phyloP scores from a whole-genome alignment of 768 basidiomycete genomes.

The Boletus subparvulus region DNA sequence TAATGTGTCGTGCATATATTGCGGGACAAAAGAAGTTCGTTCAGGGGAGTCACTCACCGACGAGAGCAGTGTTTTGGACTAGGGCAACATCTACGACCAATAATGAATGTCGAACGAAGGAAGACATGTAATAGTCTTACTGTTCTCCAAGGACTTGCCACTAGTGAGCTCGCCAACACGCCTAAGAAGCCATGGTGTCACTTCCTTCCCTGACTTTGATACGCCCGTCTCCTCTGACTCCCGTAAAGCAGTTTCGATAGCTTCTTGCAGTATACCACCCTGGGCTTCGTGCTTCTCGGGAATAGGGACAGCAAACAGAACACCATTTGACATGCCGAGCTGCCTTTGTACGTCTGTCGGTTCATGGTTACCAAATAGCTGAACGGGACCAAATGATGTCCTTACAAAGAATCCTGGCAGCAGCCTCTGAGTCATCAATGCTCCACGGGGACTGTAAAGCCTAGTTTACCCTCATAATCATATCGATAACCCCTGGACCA shows the following conservation, averaged over 20 bases:
- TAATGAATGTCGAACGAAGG: neutral
- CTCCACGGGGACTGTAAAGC: constrained; percentile 73
- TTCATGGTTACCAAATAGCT: neutral
- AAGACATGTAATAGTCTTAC: constrained; percentile 38
- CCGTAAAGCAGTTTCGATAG: constrained; percentile 78
- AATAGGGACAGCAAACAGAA: constrained; percentile 86
- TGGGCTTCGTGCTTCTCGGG: constrained; percentile 67
- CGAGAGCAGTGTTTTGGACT: constrained; percentile 81
- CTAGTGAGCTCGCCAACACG: constrained; percentile 79
- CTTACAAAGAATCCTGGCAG: constrained; percentile 76
- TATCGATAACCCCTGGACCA: neutral
- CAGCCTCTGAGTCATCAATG: constrained; percentile 56
- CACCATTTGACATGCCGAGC: constrained; percentile 73
- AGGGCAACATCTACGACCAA: constrained; percentile 71
- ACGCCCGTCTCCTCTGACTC: constrained; percentile 85
- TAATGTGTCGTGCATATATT: constrained; percentile 26
- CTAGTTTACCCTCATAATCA: neutral
- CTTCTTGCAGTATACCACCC: constrained; percentile 70
- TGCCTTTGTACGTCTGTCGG: constrained; percentile 63
- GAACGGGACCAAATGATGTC: constrained; percentile 3
- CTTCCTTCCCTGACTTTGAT: constrained; percentile 80
- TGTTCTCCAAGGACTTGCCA: constrained; percentile 71
- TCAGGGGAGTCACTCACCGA: constrained; percentile 52
- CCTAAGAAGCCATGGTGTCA: constrained; percentile 89
- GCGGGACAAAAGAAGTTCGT: constrained; percentile 1